Percentiles rank a stretch among this genome's conserved stretches.
These are phyloP conservation scores for Heritiera fomes DNA, from an alignment of 345 rosid species.

Conservation along the genomic window DNA sequence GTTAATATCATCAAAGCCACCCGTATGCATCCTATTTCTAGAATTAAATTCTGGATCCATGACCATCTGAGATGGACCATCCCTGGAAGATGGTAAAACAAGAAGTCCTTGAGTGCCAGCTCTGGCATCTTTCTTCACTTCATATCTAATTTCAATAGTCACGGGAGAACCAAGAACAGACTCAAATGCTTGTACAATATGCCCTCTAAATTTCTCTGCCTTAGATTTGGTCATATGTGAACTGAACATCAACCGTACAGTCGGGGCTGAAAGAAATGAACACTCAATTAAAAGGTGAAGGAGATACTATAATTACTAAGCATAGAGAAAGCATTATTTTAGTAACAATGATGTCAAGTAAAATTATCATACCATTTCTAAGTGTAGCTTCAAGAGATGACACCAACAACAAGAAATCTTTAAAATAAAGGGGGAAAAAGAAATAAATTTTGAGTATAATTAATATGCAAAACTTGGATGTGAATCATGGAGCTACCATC, in stretches of 20 bases:
- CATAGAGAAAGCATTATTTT: neutral
- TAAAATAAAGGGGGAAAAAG: neutral
- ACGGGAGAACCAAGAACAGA: slow-evolving; percentile 74
- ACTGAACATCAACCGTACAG: slow-evolving; percentile 70
- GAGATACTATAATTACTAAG: neutral
- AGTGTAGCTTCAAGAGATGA: neutral
- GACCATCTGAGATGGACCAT: slow-evolving; percentile 37
- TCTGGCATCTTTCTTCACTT: slow-evolving; percentile 45
- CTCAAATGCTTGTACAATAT: slow-evolving; percentile 82
- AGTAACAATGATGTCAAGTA: slow-evolving; percentile 6
- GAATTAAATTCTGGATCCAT: slow-evolving; percentile 24
- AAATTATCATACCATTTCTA: slow-evolving; percentile 5
- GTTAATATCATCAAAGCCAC: slow-evolving; percentile 20
- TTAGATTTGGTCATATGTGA: slow-evolving; percentile 56
- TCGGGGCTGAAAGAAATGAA: slow-evolving; percentile 70
- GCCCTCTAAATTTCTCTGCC: slow-evolving; percentile 69
- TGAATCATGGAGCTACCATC: neutral
- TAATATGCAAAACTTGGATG: neutral
- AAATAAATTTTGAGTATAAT: neutral
- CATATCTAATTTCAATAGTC: slow-evolving; percentile 79
- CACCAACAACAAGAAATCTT: neutral
- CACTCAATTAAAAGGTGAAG: slow-evolving; percentile 10
- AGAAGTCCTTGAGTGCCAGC: slow-evolving; percentile 34
- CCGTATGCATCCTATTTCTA: slow-evolving; percentile 25
- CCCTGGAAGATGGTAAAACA: slow-evolving; percentile 45